Base-by-base conservation (phyloP, 108 stramenopile species). In the Ochromonas danica region DNA sequence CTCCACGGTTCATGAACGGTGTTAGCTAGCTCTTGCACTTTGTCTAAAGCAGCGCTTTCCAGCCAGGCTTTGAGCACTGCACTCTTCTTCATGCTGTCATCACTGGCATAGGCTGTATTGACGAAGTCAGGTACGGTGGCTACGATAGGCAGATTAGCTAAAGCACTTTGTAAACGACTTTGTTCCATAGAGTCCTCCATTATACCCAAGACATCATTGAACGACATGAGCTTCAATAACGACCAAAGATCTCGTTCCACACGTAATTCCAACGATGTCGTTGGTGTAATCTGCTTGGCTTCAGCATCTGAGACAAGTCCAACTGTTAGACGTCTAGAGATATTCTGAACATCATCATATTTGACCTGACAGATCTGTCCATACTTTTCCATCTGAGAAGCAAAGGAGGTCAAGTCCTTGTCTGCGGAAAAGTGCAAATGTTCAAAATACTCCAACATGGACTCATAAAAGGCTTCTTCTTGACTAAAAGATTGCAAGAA, bases 231-330 rank as follows among this genome's bases (percentile, higher is more conserved):
- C 6, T 67, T 6, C 17, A 67, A 33, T 25, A 67, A 67, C 10
- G 63, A 67, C 63, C 63, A 67, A 10, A 67, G 25, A 36, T 67
- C 63, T 14, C 63, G 63, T 36, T 67, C 63, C 63, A 25, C 35
- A 14, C 31, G 17, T 33, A 51, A 51, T n/a, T 6, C 45, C 22
- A 51, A 22, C 45, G 22, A 51, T 51, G 6, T 51, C 45, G 45
- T 51, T 51, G 45, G 22, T 14, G 6, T 22, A 51, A 51, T 51
- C 22, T 51, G 45, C 45, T 51, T 6, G 14, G 45, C 6, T 51
- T 51, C 22, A 14, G 45, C 45, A 6, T 51, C 22, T 6, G 22
- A 14, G 45, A 22, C 6, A 51, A 14, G 45, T 6, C 6, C 45
- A 51, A 51, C 45, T 51, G 6, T 51, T 6, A 51, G 45, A 14